Base-by-base conservation (phyloP, 1,284 basidiomycete species). In the Austroboletus rostrupii region DNA sequence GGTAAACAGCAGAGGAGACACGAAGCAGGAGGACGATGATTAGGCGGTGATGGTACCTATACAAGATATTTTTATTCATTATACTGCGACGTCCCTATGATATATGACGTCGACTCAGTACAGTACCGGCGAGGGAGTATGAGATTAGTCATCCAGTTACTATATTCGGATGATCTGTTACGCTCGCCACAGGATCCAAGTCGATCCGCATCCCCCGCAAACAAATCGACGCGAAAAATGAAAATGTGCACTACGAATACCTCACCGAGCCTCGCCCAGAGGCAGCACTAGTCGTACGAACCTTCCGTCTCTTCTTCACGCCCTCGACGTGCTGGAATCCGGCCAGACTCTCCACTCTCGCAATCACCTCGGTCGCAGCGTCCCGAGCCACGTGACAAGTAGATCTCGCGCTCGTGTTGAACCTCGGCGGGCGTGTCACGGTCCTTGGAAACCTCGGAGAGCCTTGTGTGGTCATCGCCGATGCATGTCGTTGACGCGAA, bases 281-380 rank as follows among this genome's bases (percentile, higher is more conserved):
- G 11, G 12, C n/a, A n/a, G 12, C n/a, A n/a, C 48, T 45, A 28
- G 36, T 44, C 33, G 21, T 54, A 36, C 39, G 33, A 21, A 35
- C 43, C 29, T 38, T 32, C 33, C 45, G 47, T 29, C 20, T 39
- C 31, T 40, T 46, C 32, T 41, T 48, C 33, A 43, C 31, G 17
- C 52, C 49, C 28, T 20, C 28, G 20, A 43, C 20, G 33, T 46
- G 43, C 40, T 43, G 48, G 21, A 51, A 51, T n/a, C 50, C 39
- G 20, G 44, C 62, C 32, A 47, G 58, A 9, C 33, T 55, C 26
- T 62, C 64, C 62, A 64, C 44, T 31, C 52, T 64, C 29, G 58
- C 58, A 21, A 62, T 62, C 39, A 61, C 56, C 28, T 44, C 43
- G n/a, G 48, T 40, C 7, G 56, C 64, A 19, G 56, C 62, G 5